Base-by-base conservation (phyloP, 148 eudicot species). In the Chenopodium quinoa region DNA sequence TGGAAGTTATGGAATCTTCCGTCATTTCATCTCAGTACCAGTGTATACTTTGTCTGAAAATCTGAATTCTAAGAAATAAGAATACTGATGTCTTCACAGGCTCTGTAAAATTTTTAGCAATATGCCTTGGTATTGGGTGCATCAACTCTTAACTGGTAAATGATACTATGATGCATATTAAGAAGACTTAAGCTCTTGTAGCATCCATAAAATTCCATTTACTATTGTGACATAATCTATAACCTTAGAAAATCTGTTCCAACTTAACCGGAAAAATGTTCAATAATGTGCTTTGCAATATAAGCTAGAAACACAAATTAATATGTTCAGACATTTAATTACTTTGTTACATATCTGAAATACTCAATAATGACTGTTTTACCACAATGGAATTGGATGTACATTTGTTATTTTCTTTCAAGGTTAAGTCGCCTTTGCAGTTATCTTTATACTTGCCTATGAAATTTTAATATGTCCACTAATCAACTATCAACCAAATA, bases 181-280 rank as follows among this genome's bases (percentile, higher is more conserved):
- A 71, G 2, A 48, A 52, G 37, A 34, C 3, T 27, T 31, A 37
- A 40, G 14, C 4, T 78, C 20, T 31, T 56, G 16, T 67, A 69
- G 54, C 27, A 48, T 67, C 32, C 16, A 23, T 68, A 48, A 20
- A 31, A 27, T 75, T 13, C 8, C 9, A 70, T 9, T 56, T 82
- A 68, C 76, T 54, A 46, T 62, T 37, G 80, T 56, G 75, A 13
- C 62, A 44, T 40, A 65, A 48, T 27, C 29, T 67, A 67, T 31
- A 12, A 31, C 14, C 72, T 4, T 9, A 27, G 31, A 67, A 34
- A 67, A 40, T 32, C n/a, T 32, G 13, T 31, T 13, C 72, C 46
- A 32, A 69, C n/a, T 69, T 66, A 32, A 32, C 46, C 32, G 7
- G 29, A 63, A 63, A 63, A 20, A 20, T 32, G 9, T 69, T 13